phyloP scores from a whole-genome alignment of 768 basidiomycete genomes.

The Pluteus cervinus region DNA sequence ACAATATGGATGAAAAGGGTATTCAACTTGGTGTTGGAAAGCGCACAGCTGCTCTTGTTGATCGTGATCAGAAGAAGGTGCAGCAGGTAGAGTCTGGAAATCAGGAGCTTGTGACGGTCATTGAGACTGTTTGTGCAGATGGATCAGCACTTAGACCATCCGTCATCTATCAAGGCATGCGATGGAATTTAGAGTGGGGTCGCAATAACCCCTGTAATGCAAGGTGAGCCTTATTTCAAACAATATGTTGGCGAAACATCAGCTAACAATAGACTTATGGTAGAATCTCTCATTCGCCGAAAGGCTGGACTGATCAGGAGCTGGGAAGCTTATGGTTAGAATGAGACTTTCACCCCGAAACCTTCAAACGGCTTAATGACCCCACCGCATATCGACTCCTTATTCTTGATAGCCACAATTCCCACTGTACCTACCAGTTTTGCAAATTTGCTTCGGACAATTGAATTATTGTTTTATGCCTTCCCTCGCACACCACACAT shows the following conservation, averaged over 20 bases:
- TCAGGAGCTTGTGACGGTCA: conserved; percentile 38
- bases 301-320: conserved; percentile 35
- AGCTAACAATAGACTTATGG: too few species aligned
- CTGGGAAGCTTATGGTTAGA: conserved; percentile 26
- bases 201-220: conserved; percentile 20
- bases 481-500: conserved; percentile 32
- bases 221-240: too few species aligned
- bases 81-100: conserved; percentile 12
- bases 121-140: conserved; percentile 39
- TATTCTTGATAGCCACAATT: conserved; percentile 33
- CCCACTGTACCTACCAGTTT: conserved; percentile 26
- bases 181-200: conserved; percentile 15
- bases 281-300: conserved; percentile 27
- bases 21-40: conserved; percentile 19
- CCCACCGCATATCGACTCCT: conserved; percentile 19
- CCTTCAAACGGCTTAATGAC: conserved; percentile 10
- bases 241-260: too few species aligned
- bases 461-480: conserved; percentile 25
- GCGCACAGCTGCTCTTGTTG: conserved; percentile 3
- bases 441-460: conserved; percentile 17
- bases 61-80: neutral
- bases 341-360: conserved; percentile 25
- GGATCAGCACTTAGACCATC: conserved; percentile 27
- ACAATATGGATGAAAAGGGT: conserved; percentile 25
- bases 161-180: conserved; percentile 31